Evolutionary conservation across 805 yeast species (phyloP), one percentile per base, ranked within the genome.

Genomic region (Hanseniaspora pseudoguilliermondii): DNA sequence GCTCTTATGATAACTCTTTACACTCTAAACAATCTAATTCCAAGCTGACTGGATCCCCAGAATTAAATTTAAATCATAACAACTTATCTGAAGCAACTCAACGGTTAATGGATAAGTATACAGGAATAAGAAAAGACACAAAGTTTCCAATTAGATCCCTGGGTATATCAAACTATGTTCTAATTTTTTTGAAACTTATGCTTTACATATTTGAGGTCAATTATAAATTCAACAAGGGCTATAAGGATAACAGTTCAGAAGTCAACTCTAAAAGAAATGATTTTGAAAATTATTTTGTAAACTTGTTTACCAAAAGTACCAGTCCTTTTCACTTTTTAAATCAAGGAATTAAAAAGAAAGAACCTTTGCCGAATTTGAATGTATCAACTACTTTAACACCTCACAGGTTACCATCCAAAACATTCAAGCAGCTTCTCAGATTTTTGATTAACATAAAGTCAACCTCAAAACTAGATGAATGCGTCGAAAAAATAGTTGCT

Each of bases 141-240:
- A 50, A 51, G 38, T 56, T 40, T 32, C 58, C 58, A n/a, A 50
- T 56, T 4, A 56, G 49, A 51, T 56, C 58, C 0, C 23, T 50
- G 23, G 58, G 58, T n/a, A 46, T 56, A 16, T 50, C 53, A 2
- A 47, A 56, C 29, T 56, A 56, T 41, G 41, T 56, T 25, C 36
- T 56, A 7, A 40, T 56, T 6, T 56, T 56, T 47, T 36, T 56
- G 10, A 56, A 40, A 41, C 38, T 56, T n/a, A 44, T 56, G 32
- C 36, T 29, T 2, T 21, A 56, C 42, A 51, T 56, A 13, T 56
- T 51, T 42, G 58, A 56, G 23, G 58, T 51, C 13, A 25, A 42
- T 10, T 56, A 47, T 41, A 34, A 18, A 18, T 47, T 49, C 18
- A 16, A 20, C 21, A 27, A 56, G 9, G 20, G 39, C 4, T 25